Evolutionary conservation across 192 early-diverging fungal species (phyloP).

Genomic region (Radiomyces spectabilis): DNA sequence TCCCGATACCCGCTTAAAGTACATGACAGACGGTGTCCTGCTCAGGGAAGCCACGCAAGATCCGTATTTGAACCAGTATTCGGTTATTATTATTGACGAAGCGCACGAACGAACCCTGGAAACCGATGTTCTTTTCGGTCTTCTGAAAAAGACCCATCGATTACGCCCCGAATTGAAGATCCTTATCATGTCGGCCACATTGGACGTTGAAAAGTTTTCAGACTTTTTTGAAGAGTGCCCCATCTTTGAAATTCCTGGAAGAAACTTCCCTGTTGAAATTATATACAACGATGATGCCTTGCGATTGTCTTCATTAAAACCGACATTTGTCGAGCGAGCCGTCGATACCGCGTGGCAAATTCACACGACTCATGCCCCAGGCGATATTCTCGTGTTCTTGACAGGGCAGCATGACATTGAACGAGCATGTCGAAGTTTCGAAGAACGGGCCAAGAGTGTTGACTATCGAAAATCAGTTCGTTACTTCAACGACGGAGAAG

Average conservation of each 20-base stretch:
- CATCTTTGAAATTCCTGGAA: conserved; percentile 69
- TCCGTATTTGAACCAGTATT: conserved; percentile 77
- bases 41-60: conserved; percentile 84
- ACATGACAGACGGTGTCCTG: conserved; percentile 97
- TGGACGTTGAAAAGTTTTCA: conserved; percentile 76
- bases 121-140: conserved; percentile 90
- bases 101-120: conserved; percentile 92
- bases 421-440: conserved; percentile 54
- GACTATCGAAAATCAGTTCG: conserved; percentile 40
- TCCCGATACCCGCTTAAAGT: conserved; percentile 78
- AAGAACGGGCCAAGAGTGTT: conserved; percentile 33
- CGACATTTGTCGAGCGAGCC: conserved; percentile 65
- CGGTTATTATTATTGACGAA: conserved; percentile 92
- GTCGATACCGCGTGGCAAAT: conserved; percentile 75
- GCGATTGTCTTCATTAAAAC: conserved; percentile 55
- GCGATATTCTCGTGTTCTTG: conserved; percentile 92
- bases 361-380: conserved; percentile 70
- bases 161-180: conserved; percentile 80
- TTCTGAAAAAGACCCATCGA: conserved; percentile 71
- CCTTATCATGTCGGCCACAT: conserved; percentile 74
- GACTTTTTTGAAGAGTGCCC: conserved; percentile 76
- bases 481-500: conserved; percentile 29
- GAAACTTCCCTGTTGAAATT: conserved; percentile 49
- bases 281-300: conserved; percentile 35
- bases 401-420: conserved; percentile 97